A percentile compares a stretch with the other conserved stretches of the same genome.
Evolutionary conservation across 2,329 filamentous ascomycete genomes (phyloP).

Genomic region (Ceratocystis harringtonii): DNA sequence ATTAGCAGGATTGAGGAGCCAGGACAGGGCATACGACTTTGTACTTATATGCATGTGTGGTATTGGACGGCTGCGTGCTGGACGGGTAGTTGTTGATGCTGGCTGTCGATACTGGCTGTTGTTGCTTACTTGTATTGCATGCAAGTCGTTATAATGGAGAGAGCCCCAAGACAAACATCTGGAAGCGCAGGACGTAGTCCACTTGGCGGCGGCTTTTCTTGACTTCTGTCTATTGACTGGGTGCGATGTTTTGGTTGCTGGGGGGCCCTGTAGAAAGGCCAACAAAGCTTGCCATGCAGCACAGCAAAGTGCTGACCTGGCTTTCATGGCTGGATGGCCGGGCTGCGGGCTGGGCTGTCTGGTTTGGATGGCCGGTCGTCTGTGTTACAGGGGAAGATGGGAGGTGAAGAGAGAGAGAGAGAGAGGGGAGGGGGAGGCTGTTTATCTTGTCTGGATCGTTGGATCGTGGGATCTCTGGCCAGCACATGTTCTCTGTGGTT

Average conservation of each 20-base stretch:
- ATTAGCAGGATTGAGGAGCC: background rate
- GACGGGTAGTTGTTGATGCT: background rate
- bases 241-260: background rate
- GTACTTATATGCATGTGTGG: background rate
- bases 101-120: background rate
- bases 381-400: background rate
- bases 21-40: background rate
- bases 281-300: background rate
- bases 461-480: background rate
- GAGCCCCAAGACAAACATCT: too few species aligned
- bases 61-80: background rate
- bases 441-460: background rate
- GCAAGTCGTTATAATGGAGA: too few species aligned
- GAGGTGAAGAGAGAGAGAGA: background rate
- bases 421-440: background rate
- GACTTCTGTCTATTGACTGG: background rate
- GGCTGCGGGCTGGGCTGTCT: too few species aligned
- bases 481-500: background rate
- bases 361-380: background rate
- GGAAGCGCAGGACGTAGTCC: background rate
- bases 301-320: constrained; percentile 1
- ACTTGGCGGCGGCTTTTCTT: background rate
- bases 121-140: background rate
- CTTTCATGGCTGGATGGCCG: background rate
- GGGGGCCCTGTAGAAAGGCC: background rate